Base-by-base conservation (phyloP, 1,284 basidiomycete species). In the Puccinia novopanici region DNA sequence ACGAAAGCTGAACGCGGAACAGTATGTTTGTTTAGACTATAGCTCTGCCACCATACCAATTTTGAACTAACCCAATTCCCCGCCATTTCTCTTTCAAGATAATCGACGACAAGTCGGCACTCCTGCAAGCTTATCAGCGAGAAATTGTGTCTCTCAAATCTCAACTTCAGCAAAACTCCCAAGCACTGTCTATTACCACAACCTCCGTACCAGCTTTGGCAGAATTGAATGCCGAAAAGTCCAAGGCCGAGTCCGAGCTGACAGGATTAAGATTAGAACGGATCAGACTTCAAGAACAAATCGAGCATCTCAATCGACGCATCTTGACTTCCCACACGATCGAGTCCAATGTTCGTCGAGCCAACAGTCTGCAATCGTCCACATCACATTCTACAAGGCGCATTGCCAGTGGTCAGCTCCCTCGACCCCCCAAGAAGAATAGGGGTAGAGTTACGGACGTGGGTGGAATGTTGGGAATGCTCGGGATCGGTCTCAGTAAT, bases 1-100 rank as follows among this genome's bases (percentile, higher is more conserved):
- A 89, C 89, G 2, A 87, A 88, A 76, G 89, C 89, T 6, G 87
- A 88, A 84, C 85, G 88, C 82, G 88, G 89, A 24, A 86, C 87
- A 2, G 87, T 88, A 55, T 42, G 76, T 61, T 67, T 22, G 19
- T 2, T 40, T 55, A 2, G 6, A 40, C 52, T 15, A 63, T 19
- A 68, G 15, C 13, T 59, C 27, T 10, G 30, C 52, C 48, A 45
- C 68, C 52, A 54, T 59, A 45, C 55, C 15, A 34, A 22, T n/a
- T 45, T 50, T 34, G 8, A 34, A 45, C 61, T 75, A 24, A 61
- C 24, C 12, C 27, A 19, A 30, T 37, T 42, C 13, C 61, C 42
- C 34, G 5, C 22, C 34, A 55, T 63, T 40, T 40, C 9, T 22
- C 17, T 30, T 61, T 27, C 4, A n/a, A 79, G 76, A 80, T 80